These are phyloP conservation scores for Oryza officinalis DNA, from an alignment of 176 grass and related monocot species.

Conservation along the genomic window DNA sequence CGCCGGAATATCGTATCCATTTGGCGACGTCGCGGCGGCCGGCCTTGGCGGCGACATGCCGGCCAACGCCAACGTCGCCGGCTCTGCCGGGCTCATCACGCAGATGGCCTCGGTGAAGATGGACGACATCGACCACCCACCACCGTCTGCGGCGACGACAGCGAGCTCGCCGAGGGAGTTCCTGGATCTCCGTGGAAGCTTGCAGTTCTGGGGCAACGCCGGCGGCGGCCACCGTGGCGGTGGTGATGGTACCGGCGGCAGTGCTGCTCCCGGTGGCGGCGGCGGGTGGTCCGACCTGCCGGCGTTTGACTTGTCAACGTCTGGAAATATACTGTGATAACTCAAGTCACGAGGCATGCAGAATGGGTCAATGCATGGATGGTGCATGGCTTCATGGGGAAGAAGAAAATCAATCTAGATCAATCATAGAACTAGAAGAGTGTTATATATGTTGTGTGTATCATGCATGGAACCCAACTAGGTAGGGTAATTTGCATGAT, in stretches of 20 bases:
- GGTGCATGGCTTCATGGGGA: not conserved
- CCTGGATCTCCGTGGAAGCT: conserved; percentile 29
- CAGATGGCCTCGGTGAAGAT: conserved; percentile 52
- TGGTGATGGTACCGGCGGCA: not conserved
- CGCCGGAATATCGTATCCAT: conserved; percentile 15
- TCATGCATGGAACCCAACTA: not conserved
- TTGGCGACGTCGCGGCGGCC: not conserved
- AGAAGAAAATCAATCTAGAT: not conserved
- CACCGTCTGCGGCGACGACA: not conserved
- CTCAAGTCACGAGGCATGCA: not conserved
- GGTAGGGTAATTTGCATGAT: not conserved
- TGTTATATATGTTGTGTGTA: not conserved
- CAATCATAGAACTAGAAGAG: not conserved
- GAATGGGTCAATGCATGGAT: not conserved
- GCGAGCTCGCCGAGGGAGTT: conserved; percentile 21
- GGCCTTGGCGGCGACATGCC: not conserved
- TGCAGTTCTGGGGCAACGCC: conserved; percentile 35
- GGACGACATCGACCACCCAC: conserved; percentile 36
- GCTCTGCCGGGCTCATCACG: conserved; percentile 16
- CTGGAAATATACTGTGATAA: conserved; percentile 44
- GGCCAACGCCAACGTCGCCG: not conserved
- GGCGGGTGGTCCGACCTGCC: conserved; percentile 9
- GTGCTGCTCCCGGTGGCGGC: not conserved
- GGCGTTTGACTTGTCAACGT: conserved; percentile 39
- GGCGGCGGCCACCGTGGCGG: not conserved